These are phyloP conservation scores for Torulaspora franciscae DNA, from an alignment of 805 yeast genomes.

Conservation along the genomic window DNA sequence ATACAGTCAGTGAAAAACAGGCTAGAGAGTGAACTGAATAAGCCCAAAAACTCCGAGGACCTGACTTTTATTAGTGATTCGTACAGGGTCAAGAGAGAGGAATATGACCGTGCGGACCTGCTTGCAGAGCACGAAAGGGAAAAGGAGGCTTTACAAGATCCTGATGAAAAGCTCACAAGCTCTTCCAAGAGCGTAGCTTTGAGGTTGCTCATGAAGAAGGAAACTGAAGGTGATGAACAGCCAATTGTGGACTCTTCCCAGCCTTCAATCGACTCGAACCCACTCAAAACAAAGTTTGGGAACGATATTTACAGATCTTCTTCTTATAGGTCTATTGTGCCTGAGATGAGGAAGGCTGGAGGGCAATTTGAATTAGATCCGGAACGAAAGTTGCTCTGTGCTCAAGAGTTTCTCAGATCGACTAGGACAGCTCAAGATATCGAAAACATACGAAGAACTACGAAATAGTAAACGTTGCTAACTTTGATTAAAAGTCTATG, in stretches of 20 bases:
- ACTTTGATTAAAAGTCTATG: background rate
- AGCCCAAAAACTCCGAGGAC: constrained; percentile 37
- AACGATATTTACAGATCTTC: constrained; percentile 8
- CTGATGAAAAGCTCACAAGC: background rate
- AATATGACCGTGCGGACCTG: constrained; percentile 20
- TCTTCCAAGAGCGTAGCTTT: constrained; percentile 10
- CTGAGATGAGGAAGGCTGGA: background rate
- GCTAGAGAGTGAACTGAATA: constrained; percentile 40
- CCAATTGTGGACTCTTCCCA: background rate
- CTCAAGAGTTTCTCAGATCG: constrained; percentile 8
- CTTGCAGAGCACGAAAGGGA: constrained; percentile 9
- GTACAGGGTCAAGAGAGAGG: constrained; percentile 41
- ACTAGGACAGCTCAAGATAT: constrained; percentile 6
- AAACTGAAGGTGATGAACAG: background rate
- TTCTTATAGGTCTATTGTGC: background rate
- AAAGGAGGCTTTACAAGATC: background rate
- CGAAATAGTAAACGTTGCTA: constrained; percentile 4
- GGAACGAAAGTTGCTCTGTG: constrained; percentile 3
- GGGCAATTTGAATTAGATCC: constrained; percentile 2
- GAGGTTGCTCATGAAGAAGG: constrained; percentile 2
- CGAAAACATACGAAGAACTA: constrained; percentile 3
- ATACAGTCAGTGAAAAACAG: constrained; percentile 38
- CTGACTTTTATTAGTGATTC: constrained; percentile 47
- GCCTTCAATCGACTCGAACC: background rate
- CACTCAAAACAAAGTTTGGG: background rate